Percentiles rank a stretch among this genome's conserved stretches.
phyloP scores from a whole-genome alignment of 352 stramenopile species.

The Hyaloperonospora brassicae region DNA sequence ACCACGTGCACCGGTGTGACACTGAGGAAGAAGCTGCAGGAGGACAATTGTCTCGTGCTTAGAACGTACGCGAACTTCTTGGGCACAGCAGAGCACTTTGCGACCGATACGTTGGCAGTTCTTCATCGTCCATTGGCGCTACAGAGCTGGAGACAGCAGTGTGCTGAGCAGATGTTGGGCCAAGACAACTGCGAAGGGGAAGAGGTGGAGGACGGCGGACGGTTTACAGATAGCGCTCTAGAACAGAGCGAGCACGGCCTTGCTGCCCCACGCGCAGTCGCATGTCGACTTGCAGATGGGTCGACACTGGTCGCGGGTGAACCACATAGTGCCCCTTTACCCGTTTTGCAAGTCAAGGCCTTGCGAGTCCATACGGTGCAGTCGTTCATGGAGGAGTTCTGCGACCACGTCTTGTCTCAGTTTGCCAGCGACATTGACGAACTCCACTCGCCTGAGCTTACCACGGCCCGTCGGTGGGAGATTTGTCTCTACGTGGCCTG shows the following conservation, averaged over 20 bases:
- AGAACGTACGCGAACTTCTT: constrained; percentile 48
- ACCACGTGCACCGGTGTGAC: constrained; percentile 24
- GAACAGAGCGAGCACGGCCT: constrained; percentile 21
- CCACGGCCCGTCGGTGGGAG: constrained; percentile 51
- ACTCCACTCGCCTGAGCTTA: constrained; percentile 38
- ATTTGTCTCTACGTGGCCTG: constrained; percentile 67
- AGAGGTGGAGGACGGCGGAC: constrained; percentile 11
- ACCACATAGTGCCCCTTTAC: constrained; percentile 22
- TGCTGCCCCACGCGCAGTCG: constrained; percentile 7
- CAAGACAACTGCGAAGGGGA: constrained; percentile 27
- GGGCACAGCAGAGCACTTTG: constrained; percentile 41
- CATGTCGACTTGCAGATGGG: constrained; percentile 12
- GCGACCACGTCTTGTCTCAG: constrained; percentile 51
- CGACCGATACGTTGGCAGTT: constrained; percentile 10
- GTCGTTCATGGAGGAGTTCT: constrained; percentile 77
- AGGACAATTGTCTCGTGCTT: constrained; percentile 32
- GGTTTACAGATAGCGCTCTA: constrained; percentile 4
- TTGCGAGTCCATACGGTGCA: constrained; percentile 64
- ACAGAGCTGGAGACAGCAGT: constrained; percentile 49
- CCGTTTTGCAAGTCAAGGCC: constrained; percentile 45
- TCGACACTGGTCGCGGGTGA: constrained; percentile 1
- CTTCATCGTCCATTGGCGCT: constrained; percentile 41
- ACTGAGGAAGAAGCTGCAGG: constrained; percentile 36
- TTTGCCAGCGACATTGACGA: constrained; percentile 60
- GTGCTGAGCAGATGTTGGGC: constrained; percentile 37